These are phyloP conservation scores for Yueomyces sp. DNA, from an alignment of 1,139 yeast genomes.

Conservation along the genomic window DNA sequence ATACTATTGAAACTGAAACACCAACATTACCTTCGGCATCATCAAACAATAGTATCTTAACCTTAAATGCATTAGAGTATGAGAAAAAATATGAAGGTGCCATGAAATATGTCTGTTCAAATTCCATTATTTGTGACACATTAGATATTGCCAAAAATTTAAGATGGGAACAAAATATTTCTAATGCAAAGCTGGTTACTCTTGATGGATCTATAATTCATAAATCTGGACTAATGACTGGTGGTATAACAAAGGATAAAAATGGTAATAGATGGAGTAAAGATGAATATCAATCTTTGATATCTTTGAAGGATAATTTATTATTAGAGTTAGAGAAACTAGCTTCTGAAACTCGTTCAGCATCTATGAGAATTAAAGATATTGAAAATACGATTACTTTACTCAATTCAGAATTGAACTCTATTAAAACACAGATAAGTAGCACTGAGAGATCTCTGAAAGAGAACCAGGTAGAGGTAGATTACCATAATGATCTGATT, in stretches of 20 bases:
- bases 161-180: constrained; percentile 49
- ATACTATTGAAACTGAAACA: constrained; percentile 56
- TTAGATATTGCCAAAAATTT: constrained; percentile 56
- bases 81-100: constrained; percentile 67
- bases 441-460: constrained; percentile 39
- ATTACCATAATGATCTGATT: constrained; percentile 31
- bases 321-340: constrained; percentile 36
- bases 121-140: constrained; percentile 67
- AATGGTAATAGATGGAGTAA: constrained; percentile 55
- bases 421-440: constrained; percentile 37
- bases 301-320: constrained; percentile 48
- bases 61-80: constrained; percentile 60
- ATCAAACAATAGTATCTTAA: constrained; percentile 21
- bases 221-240: constrained; percentile 84
- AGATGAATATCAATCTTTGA: constrained; percentile 48
- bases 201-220: constrained; percentile 78
- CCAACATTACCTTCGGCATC: constrained; percentile 13
- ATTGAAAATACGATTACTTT: constrained; percentile 45
- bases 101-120: constrained; percentile 68
- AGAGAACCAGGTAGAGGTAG: constrained; percentile 45
- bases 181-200: constrained; percentile 52
- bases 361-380: constrained; percentile 37
- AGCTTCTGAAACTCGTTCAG: constrained; percentile 33
- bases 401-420: constrained; percentile 38
- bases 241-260: constrained; percentile 41